Evolutionary conservation across 345 rosid species (phyloP), one percentile per base, ranked within the genome.

Genomic region (Rhizophora apiculata): DNA sequence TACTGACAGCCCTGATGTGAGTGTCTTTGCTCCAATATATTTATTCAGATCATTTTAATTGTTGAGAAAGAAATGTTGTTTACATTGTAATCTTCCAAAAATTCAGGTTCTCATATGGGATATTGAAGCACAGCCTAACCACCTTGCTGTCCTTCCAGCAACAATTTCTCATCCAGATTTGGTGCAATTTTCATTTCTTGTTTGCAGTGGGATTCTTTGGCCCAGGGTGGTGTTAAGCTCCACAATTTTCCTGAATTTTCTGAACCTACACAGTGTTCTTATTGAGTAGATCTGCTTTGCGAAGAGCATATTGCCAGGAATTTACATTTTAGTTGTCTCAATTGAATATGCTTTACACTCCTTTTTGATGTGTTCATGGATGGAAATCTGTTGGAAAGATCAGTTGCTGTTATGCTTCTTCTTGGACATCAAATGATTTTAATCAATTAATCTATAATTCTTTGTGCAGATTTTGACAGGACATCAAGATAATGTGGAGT

Each of bases 401-500:
- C 49, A 13, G 3, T 39, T 0, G 1, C 46, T 39, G 46, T 13
- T 43, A 43, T 3, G 19, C 49, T 13, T 43, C 49, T 13, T 24
- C 1, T 59, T 27, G 27, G 20, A 8, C 31, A 9, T n/a, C 5
- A 29, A 39, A 46, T 16, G 19, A 59, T 31, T 27, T 68, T 74
- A 67, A n/a, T 20, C 4, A 53, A 16, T 3, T n/a, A 24, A 77
- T 48, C 20, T 52, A 10, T 9, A 70, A 24, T 27, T 64, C 62
- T 62, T 77, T 52, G 48, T 82, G 79, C 85, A 96, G 99, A 87
- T 92, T 78, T 84, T 96, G 82, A 92, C 96, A 29, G 99, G 99
- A 46, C 99, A 96, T 81, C 91, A 85, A 79, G 99, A 96, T 72
- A 92, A 96, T 90, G 99, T 98, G 39, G 98, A 96, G 75, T 96